Conservation (phyloP, 169 alveolate species). For the Miamiensis avidus region DNA sequence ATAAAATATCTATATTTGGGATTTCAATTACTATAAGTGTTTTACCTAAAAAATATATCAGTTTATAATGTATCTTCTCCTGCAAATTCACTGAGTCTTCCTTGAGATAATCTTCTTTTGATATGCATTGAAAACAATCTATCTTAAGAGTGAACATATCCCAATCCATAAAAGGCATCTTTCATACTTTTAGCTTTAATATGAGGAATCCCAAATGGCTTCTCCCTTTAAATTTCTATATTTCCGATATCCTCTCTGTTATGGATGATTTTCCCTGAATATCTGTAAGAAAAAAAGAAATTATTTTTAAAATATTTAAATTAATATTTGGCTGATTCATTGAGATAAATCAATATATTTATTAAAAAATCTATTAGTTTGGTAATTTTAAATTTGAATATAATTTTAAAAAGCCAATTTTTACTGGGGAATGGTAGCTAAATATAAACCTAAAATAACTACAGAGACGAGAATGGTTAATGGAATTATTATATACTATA, state of each 20-base stretch:
- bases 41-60: constrained; percentile 31
- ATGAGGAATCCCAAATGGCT: constrained; percentile 10
- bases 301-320: no score
- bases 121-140: constrained; percentile 48
- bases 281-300: no score
- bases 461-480: background rate
- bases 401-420: background rate
- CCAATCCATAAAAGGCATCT: constrained; percentile 23
- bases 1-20: no score
- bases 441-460: background rate
- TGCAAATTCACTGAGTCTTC: constrained; percentile 47
- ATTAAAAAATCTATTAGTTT: no score
- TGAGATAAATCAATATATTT: no score
- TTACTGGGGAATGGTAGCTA: background rate
- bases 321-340: no score
- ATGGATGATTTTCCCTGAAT: background rate
- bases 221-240: background rate
- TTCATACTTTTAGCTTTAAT: background rate
- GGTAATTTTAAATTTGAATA: no score
- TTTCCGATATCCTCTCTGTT: background rate
- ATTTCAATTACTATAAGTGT: no score
- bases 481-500: background rate
- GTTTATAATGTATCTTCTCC: constrained; percentile 32
- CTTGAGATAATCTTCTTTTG: constrained; percentile 42
- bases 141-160: constrained; percentile 48